A percentile compares a stretch with the other conserved stretches of the same genome.
These are phyloP conservation scores for Paracorniculantispora psalliotae DNA, from an alignment of 2,329 filamentous ascomycete species.

Conservation along the genomic window DNA sequence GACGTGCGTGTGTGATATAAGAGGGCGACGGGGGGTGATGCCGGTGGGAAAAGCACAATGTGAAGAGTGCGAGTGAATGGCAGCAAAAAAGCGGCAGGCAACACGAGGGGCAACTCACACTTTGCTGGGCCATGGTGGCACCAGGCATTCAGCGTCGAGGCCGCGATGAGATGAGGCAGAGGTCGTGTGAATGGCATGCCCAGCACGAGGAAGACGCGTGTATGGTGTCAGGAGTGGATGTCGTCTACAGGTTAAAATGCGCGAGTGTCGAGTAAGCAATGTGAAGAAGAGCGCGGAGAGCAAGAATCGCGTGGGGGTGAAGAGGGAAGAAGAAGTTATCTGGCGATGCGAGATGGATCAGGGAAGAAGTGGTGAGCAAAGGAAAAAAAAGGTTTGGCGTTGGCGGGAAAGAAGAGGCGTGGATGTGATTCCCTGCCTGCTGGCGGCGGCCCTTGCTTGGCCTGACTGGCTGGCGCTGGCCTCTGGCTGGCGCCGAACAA, in stretches of 20 bases:
- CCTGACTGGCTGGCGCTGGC: too few species aligned
- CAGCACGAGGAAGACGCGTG: constrained; percentile 16
- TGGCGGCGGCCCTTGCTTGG: too few species aligned
- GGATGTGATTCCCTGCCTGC: constrained; percentile 24
- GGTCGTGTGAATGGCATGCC: constrained; percentile 25
- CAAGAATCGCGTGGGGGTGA: background rate
- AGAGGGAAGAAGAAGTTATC: background rate
- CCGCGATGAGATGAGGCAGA: constrained; percentile 27
- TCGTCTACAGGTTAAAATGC: too few species aligned
- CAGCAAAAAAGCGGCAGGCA: constrained; percentile 11
- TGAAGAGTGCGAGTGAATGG: constrained; percentile 17
- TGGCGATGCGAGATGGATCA: constrained; percentile 6
- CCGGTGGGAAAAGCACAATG: constrained; percentile 19
- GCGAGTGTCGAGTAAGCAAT: background rate
- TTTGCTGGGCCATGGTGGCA: constrained; percentile 36
- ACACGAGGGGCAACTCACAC: constrained; percentile 24
- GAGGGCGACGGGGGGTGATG: constrained; percentile 4
- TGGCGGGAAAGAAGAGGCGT: constrained; percentile 14
- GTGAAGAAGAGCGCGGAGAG: background rate
- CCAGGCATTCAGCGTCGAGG: constrained; percentile 28
- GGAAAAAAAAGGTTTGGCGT: constrained; percentile 11
- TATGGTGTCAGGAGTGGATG: too few species aligned
- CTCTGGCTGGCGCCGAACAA: constrained; percentile 26
- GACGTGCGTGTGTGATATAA: constrained; percentile 4
- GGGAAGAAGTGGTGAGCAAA: too few species aligned